Evolutionary conservation across 78 protist genomes (phyloP).

Genomic region (Acrasis kona): DNA sequence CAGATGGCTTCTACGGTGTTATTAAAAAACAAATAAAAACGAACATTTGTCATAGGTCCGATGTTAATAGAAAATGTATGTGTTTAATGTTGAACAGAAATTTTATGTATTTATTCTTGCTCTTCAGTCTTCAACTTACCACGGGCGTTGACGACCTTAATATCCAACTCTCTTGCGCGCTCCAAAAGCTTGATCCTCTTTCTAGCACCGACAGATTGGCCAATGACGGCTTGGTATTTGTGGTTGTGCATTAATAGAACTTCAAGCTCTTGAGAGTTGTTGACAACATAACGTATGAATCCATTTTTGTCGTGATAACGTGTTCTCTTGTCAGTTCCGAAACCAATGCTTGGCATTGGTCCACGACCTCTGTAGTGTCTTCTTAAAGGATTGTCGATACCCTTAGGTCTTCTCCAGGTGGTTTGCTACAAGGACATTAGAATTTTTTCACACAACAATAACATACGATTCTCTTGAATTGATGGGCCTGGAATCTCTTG

Average conservation of each 20-base stretch:
- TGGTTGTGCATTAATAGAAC: slow-evolving; percentile 95
- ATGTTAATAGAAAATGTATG: too few species aligned
- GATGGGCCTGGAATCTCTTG: slow-evolving; percentile 88
- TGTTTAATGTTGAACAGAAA: too few species aligned
- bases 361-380: slow-evolving; percentile 78
- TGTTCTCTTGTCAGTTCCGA: slow-evolving; percentile 74
- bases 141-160: slow-evolving; percentile 85
- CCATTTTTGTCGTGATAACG: slow-evolving; percentile 76
- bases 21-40: too few species aligned
- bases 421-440: not conserved
- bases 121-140: slow-evolving; percentile 84
- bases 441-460: not conserved
- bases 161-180: slow-evolving; percentile 90
- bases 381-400: slow-evolving; percentile 96
- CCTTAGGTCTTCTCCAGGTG: slow-evolving; percentile 87
- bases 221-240: slow-evolving; percentile 90
- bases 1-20: too few species aligned
- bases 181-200: slow-evolving; percentile 79
- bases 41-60: too few species aligned
- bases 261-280: slow-evolving; percentile 86
- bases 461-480: slow-evolving; percentile 58
- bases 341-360: slow-evolving; percentile 82
- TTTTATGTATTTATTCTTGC: slow-evolving; percentile 59
- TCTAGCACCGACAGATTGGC: slow-evolving; percentile 74
- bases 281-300: slow-evolving; percentile 74